Evolutionary conservation across 305 asterid genomes (phyloP).

Genomic region (Rubia tinctorum): DNA sequence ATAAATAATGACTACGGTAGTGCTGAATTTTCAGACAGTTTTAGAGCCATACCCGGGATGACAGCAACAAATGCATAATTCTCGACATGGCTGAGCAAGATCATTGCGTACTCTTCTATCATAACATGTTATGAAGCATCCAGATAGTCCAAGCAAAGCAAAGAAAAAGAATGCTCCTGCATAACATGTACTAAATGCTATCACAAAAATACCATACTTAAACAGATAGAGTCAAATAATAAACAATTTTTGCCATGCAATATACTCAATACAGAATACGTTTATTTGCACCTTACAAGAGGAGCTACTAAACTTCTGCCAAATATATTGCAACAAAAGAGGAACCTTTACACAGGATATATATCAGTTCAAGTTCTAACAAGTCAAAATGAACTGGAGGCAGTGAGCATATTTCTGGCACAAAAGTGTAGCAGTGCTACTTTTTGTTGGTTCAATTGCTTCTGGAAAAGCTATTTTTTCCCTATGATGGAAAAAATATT

Average conservation of each 20-base stretch:
- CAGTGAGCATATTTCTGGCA: background rate
- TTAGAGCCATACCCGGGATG: conserved; percentile 71
- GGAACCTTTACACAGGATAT: background rate
- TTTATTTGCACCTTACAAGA: background rate
- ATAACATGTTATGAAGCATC: conserved; percentile 92
- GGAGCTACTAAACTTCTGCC: background rate
- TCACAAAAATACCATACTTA: background rate
- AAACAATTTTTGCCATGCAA: background rate
- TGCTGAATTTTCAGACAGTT: conserved; percentile 11
- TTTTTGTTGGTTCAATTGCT: background rate
- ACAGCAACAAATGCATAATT: conserved; percentile 91
- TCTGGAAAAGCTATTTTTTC: background rate
- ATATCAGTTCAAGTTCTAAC: background rate
- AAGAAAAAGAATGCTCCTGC: conserved; percentile 89
- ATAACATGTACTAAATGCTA: conserved; percentile 7
- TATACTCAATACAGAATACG: background rate
- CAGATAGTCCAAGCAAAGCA: conserved; percentile 86
- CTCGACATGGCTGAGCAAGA: conserved; percentile 97
- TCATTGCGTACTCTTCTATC: conserved; percentile 94
- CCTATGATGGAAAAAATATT: background rate
- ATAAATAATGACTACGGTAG: background rate
- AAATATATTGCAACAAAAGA: background rate
- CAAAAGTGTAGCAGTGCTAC: background rate
- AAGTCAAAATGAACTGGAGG: background rate
- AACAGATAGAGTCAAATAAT: background rate